Conservation (phyloP, 441 rosid genomes). For the Mallotus japonicus region DNA sequence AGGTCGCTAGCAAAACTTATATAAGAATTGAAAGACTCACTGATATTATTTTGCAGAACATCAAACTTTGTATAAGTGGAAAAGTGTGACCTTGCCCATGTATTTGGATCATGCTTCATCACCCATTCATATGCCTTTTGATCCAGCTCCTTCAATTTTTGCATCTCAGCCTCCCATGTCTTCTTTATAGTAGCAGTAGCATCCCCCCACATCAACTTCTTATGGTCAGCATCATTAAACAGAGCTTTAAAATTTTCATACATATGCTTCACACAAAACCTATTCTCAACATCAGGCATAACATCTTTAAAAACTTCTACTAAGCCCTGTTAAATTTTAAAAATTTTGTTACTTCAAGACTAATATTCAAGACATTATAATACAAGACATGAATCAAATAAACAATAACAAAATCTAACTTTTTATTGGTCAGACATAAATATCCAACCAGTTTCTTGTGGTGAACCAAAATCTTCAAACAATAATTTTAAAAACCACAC, state of each 20-base stretch:
- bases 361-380: no score
- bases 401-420: not conserved
- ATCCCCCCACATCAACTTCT: not conserved
- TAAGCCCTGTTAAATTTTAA: not conserved
- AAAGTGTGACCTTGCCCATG: not conserved
- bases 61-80: not conserved
- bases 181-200: not conserved
- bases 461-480: not conserved
- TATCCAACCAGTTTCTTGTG: not conserved
- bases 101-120: not conserved
- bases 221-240: not conserved
- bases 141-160: not conserved
- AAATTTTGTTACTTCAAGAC: no score
- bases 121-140: not conserved
- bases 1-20: not conserved
- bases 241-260: not conserved
- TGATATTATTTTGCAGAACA: not conserved
- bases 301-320: not conserved
- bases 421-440: not conserved
- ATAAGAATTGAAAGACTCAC: not conserved
- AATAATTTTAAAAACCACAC: not conserved
- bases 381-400: no score
- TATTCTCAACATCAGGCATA: not conserved
- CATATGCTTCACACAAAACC: not conserved
- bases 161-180: not conserved